A percentile compares a stretch with the other conserved stretches of the same genome.
phyloP scores from a whole-genome alignment of 106 monocot species.

The Agapanthus africanus region DNA sequence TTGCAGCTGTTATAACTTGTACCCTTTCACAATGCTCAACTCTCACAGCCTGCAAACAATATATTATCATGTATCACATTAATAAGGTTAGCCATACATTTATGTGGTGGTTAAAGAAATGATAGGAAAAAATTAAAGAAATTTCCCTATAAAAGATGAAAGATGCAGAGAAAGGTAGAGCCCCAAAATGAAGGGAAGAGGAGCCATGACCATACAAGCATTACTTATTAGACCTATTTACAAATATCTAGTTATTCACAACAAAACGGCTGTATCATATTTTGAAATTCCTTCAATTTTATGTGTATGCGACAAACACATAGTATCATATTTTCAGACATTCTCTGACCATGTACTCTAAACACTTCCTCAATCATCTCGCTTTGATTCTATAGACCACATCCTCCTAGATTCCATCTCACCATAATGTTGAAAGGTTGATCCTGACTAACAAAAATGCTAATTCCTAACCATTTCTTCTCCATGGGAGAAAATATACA shows the following conservation, averaged over 20 bases:
- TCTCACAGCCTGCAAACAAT: constrained; percentile 42
- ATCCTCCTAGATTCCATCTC: too few relatives aligned
- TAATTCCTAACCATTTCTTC: too few relatives aligned
- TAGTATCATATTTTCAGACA: too few relatives aligned
- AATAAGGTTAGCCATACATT: not conserved
- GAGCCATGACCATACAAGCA: too few relatives aligned
- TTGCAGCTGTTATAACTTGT: constrained; percentile 59
- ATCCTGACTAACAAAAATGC: too few relatives aligned
- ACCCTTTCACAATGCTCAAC: constrained; percentile 88
- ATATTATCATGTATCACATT: not conserved
- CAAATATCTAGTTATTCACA: not conserved
- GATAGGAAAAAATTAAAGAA: not conserved
- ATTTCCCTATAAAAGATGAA: not conserved
- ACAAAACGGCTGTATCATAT: not conserved
- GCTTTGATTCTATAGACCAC: too few relatives aligned
- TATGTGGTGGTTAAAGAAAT: not conserved
- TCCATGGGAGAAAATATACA: not conserved
- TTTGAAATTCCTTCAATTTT: not conserved
- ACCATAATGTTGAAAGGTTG: too few relatives aligned
- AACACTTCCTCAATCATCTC: too few relatives aligned
- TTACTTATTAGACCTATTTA: too few relatives aligned
- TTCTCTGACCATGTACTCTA: too few relatives aligned
- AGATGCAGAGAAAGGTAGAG: not conserved
- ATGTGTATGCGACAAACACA: not conserved
- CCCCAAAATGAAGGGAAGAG: not conserved